Percentiles rank a stretch among this genome's conserved stretches.
These are phyloP conservation scores for Cinnamomum micranthum DNA, from an alignment of 164 flowering plant species.

Conservation along the genomic window DNA sequence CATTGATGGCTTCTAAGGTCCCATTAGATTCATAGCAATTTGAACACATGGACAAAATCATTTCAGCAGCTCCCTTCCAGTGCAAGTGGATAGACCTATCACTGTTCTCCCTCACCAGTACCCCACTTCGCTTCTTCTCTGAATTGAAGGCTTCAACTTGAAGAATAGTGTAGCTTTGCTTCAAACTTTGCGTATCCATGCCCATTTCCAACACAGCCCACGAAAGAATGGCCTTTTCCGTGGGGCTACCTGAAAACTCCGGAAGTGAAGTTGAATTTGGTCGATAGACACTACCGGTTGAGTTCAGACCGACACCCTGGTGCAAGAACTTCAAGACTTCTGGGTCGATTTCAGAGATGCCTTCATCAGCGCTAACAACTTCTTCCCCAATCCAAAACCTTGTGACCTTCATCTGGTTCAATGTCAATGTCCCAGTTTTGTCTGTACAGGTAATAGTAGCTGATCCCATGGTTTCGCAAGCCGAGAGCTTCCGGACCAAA, in stretches of 20 bases:
- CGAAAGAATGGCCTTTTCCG: conserved; percentile 62
- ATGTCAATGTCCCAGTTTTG: conserved; percentile 52
- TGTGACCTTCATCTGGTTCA: conserved; percentile 57
- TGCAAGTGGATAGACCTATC: conserved; percentile 33
- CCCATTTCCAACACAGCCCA: conserved; percentile 46
- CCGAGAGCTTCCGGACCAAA: conserved; percentile 32
- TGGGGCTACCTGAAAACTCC: conserved; percentile 63
- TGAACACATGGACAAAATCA: conserved; percentile 60
- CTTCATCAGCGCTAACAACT: neutral
- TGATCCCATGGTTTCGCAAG: conserved; percentile 40
- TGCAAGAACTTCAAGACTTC: conserved; percentile 28
- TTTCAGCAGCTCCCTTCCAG: conserved; percentile 75
- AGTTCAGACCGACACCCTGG: conserved; percentile 50
- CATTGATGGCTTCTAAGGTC: conserved; percentile 8
- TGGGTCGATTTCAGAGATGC: conserved; percentile 13
- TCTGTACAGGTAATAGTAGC: conserved; percentile 35
- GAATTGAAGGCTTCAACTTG: conserved; percentile 64
- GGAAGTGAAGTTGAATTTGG: conserved; percentile 12
- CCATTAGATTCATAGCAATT: conserved; percentile 22
- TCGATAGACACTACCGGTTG: conserved; percentile 44
- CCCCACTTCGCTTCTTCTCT: conserved; percentile 51
- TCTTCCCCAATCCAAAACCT: conserved; percentile 47
- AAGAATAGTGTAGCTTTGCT: conserved; percentile 18
- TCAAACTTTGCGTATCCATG: conserved; percentile 35
- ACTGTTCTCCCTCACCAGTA: conserved; percentile 24